Conservation (phyloP, 352 stramenopile genomes). For the Peronospora tabacina region DNA sequence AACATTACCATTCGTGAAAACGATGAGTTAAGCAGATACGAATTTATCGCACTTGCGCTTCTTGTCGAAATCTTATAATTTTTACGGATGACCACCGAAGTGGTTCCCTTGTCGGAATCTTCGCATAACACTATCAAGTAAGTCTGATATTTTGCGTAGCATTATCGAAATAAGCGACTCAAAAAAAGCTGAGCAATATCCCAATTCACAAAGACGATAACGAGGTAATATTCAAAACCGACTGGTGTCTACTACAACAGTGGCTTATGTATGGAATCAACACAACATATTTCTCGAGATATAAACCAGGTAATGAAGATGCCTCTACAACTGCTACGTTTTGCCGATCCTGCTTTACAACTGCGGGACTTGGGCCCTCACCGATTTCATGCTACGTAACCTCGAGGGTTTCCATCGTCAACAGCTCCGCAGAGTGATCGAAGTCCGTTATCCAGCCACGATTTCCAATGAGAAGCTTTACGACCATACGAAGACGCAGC, state of each 20-base stretch:
- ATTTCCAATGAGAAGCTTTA: too few species aligned
- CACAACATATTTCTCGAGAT: conserved; percentile 31
- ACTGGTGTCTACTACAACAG: conserved; percentile 27
- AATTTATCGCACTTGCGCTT: conserved; percentile 47
- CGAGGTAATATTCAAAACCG: conserved; percentile 36
- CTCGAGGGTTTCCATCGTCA: too few species aligned
- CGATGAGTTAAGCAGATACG: conserved; percentile 43
- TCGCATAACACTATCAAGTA: too few species aligned
- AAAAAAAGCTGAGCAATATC: conserved; percentile 40
- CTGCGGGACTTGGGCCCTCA: too few species aligned
- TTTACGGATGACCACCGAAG: too few species aligned
- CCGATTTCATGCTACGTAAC: too few species aligned
- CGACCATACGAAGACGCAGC: too few species aligned
- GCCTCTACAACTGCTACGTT: too few species aligned
- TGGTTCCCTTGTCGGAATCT: too few species aligned
- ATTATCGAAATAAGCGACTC: conserved; percentile 48
- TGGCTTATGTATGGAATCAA: conserved; percentile 40
- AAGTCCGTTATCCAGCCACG: too few species aligned
- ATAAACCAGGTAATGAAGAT: conserved; percentile 17
- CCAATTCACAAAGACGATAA: conserved; percentile 44
- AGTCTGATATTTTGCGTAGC: conserved; percentile 37
- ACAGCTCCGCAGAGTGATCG: too few species aligned
- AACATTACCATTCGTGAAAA: conserved; percentile 70
- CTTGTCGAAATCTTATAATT: conserved; percentile 34
- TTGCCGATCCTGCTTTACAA: too few species aligned